These are phyloP conservation scores for Setaria viridis DNA, from an alignment of 202 grass and related monocot genomes.

Conservation along the genomic window DNA sequence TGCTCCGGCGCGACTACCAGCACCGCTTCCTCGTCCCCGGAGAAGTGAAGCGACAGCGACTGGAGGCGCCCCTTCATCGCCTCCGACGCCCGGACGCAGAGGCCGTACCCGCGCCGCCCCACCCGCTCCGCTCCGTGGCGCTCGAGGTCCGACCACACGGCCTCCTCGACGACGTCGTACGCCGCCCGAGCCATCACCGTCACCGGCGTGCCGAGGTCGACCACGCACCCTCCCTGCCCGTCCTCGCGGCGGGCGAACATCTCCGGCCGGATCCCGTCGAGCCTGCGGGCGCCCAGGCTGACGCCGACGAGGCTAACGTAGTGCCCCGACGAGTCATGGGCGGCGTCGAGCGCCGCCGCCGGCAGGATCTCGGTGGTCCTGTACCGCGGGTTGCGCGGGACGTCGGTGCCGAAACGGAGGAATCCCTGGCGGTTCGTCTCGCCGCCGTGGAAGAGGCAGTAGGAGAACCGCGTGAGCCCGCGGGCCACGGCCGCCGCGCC, in stretches of 20 bases:
- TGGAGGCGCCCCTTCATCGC: background rate
- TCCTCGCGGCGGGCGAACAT: background rate
- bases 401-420: background rate
- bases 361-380: background rate
- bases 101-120: background rate
- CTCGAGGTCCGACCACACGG: background rate
- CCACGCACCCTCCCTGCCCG: background rate
- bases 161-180: background rate
- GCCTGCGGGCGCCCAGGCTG: background rate
- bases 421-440: background rate
- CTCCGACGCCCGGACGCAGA: background rate
- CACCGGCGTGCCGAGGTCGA: background rate
- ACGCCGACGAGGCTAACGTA: background rate
- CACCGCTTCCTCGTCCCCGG: background rate
- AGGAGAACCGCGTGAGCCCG: background rate
- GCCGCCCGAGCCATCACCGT: background rate
- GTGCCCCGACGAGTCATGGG: background rate
- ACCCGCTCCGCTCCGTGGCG: background rate
- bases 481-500: background rate
- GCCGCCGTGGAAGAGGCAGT: background rate
- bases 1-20: background rate
- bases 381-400: background rate
- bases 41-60: background rate
- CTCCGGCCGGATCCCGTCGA: background rate
- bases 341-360: background rate